Base-by-base conservation (phyloP, 352 stramenopile genomes). In the Thraustochytrium striatum region DNA sequence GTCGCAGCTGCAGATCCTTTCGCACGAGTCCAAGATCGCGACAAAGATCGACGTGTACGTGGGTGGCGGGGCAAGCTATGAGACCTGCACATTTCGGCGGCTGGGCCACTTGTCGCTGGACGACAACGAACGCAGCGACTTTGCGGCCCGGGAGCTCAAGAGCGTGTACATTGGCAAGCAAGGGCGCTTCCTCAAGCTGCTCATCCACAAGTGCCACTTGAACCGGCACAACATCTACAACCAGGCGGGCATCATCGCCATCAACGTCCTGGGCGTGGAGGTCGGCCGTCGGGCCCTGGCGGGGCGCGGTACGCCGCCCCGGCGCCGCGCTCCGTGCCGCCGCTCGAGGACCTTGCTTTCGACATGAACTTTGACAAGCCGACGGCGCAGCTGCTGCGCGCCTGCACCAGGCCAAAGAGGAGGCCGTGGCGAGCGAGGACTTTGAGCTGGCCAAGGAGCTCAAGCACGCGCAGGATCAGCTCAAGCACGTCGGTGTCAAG, bases 1-100 rank as follows among this genome's bases (percentile, higher is more conserved):
- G 57, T 90, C 85, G 16, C 90, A 95, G 84, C 65, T 91, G 57
- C 91, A 97, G 69, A 83, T 97, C 33, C 85, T 97, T 32, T 95
- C 90, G 3, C 92, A 97, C 69, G 88, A 97, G 85, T 92, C 84
- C 25, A 91, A 96, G 78, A 96, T 97, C 59, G 88, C 92, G 53
- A 93, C 90, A 69, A 95, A 93, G 73, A 92, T 97, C 61, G 93
- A 97, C 79, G 84, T 97, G 0, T 97, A 94, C 72, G 84, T 97
- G 43, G 90, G 89, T 21, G 84, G 80, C 38, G 82, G 88, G 19
- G 55, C 75, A 5, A 82, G 47, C 16, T 84, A 90, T 11, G 72
- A 88, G 3, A 68, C 81, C 86, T 57, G 88, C 88, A 5, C 55
- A 81, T 38, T 97, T 93, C 73, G 79, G 85, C 84, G 92, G 0